phyloP scores from a whole-genome alignment of 441 rosid species.

The Pelargonium myrrhifolium region DNA sequence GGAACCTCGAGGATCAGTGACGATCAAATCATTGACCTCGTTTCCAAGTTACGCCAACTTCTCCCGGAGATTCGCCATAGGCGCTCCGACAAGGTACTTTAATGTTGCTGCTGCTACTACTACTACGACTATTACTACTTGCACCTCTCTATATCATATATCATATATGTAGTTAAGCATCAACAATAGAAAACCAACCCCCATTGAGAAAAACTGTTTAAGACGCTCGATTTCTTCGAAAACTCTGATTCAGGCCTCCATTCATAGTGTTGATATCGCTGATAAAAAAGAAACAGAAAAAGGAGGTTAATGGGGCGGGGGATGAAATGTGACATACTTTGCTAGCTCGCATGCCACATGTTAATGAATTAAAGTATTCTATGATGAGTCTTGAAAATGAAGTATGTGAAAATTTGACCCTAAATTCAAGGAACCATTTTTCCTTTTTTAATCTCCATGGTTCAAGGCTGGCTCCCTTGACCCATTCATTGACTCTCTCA shows the following conservation, averaged over 20 bases:
- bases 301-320: too few relatives aligned
- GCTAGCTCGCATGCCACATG: conserved; percentile 15
- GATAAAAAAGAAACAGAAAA: too few relatives aligned
- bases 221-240: too few relatives aligned
- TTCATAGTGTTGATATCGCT: too few relatives aligned
- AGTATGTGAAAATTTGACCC: conserved; percentile 25
- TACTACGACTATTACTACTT: neutral
- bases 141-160: too few relatives aligned
- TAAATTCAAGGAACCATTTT: conserved; percentile 24
- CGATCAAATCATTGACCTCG: conserved; percentile 79
- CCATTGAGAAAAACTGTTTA: too few relatives aligned
- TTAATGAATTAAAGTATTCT: conserved; percentile 5
- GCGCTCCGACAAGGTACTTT: conserved; percentile 67
- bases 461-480: conserved; percentile 20
- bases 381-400: conserved; percentile 13
- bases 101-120: too few relatives aligned
- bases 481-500: conserved; percentile 15
- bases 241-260: too few relatives aligned
- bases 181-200: too few relatives aligned
- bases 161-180: neutral
- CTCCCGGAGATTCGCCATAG: conserved; percentile 83
- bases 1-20: conserved; percentile 64
- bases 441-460: neutral
- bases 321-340: neutral
- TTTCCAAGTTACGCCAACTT: conserved; percentile 69